A percentile compares a stretch with the other conserved stretches of the same genome.
Evolutionary conservation across 352 stramenopile species (phyloP).

Genomic region (Pythium phragmitis): DNA sequence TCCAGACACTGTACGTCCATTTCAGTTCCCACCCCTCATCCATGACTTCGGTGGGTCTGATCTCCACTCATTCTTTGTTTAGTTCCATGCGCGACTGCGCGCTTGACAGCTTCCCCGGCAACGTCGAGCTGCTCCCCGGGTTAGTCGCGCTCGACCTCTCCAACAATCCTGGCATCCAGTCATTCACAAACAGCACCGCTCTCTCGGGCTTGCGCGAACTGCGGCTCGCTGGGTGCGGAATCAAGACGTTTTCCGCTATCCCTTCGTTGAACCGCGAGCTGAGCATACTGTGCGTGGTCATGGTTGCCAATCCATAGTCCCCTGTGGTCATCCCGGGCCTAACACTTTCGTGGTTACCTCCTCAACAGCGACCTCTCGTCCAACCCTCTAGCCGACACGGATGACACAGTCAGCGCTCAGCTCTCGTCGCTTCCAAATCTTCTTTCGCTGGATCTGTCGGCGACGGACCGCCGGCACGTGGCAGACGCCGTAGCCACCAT

Average conservation of each 20-base stretch:
- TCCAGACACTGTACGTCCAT: conserved; percentile 11
- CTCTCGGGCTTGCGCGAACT: conserved; percentile 11
- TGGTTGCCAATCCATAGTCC: neutral
- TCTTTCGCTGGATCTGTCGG: conserved; percentile 16
- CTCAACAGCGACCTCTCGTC: conserved; percentile 20
- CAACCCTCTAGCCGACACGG: conserved; percentile 9
- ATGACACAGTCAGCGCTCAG: neutral
- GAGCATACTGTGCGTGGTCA: conserved; percentile 19
- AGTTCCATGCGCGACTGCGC: conserved; percentile 21
- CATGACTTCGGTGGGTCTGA: neutral
- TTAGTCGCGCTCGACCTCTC: conserved; percentile 21
- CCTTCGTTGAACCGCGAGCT: conserved; percentile 4
- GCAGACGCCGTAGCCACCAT: neutral
- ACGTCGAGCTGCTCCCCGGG: neutral
- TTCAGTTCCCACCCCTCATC: neutral
- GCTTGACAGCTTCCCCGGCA: conserved; percentile 2
- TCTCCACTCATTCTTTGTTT: neutral
- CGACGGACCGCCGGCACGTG: conserved; percentile 13
- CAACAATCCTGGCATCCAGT: conserved; percentile 10
- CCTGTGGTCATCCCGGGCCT: neutral
- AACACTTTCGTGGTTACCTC: neutral
- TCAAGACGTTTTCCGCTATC: conserved; percentile 9
- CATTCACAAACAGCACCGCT: neutral
- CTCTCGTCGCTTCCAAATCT: conserved; percentile 8
- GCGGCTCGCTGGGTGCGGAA: conserved; percentile 7